phyloP scores from a whole-genome alignment of 495 filamentous ascomycete genomes.

The Neurospora pannonica region DNA sequence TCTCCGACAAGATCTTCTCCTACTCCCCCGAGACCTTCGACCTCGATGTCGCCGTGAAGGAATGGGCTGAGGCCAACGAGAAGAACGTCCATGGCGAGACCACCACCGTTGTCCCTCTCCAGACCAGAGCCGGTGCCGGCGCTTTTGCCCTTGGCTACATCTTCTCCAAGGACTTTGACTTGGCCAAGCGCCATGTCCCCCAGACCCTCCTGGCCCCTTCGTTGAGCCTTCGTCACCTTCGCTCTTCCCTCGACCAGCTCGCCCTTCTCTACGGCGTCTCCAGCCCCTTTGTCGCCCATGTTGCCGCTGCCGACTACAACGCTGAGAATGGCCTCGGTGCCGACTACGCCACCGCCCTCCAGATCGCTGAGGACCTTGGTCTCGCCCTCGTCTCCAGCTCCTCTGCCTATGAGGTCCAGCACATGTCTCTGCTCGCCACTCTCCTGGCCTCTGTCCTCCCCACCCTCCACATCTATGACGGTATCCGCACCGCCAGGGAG shows the following conservation, averaged over 20 bases:
- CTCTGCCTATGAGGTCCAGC: conserved; percentile 84
- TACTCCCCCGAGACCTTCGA: conserved; percentile 92
- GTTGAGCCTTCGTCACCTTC: conserved; percentile 68
- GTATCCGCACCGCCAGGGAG: conserved; percentile 75
- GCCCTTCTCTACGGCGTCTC: conserved; percentile 79
- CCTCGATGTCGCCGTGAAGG: conserved; percentile 68
- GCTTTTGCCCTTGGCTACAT: conserved; percentile 92
- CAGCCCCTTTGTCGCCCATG: conserved; percentile 84
- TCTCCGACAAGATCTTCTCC: conserved; percentile 93
- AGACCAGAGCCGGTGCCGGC: conserved; percentile 83
- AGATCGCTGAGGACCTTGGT: conserved; percentile 83
- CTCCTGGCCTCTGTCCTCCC: conserved; percentile 71
- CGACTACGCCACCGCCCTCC: conserved; percentile 76
- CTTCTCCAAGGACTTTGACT: conserved; percentile 89
- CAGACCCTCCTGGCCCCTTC: conserved; percentile 84
- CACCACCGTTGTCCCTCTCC: conserved; percentile 67
- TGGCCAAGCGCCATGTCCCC: conserved; percentile 82
- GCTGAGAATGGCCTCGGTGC: conserved; percentile 60
- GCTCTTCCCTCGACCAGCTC: conserved; percentile 78
- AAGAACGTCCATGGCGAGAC: conserved; percentile 73
- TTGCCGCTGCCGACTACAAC: conserved; percentile 88
- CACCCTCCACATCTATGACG: conserved; percentile 87
- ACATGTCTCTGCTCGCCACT: conserved; percentile 88
- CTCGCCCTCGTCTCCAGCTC: conserved; percentile 75
- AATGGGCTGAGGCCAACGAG: conserved; percentile 58